These are phyloP conservation scores for Globisporangium middletonii DNA, from an alignment of 352 stramenopile genomes.

Conservation along the genomic window DNA sequence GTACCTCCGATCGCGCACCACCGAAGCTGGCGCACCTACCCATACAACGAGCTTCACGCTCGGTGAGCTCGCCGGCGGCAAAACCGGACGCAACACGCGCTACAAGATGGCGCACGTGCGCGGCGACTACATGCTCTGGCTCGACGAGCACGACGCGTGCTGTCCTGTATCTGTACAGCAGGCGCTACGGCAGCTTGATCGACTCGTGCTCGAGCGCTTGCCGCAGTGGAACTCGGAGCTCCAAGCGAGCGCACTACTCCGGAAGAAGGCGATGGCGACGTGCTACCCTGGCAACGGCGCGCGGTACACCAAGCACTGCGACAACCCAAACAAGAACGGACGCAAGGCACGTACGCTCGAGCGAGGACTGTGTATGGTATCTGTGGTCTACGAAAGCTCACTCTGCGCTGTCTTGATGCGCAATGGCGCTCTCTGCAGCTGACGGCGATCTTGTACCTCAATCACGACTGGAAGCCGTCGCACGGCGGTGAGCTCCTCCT, in stretches of 20 bases:
- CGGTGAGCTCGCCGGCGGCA: slow-evolving; percentile 35
- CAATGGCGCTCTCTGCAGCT: slow-evolving; percentile 12
- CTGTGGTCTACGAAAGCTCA: neutral
- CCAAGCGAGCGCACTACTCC: slow-evolving; percentile 16
- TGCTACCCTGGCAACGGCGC: slow-evolving; percentile 39
- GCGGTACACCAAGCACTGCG: slow-evolving; percentile 40
- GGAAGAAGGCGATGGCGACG: slow-evolving; percentile 45
- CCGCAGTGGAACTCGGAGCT: slow-evolving; percentile 20
- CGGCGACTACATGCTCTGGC: slow-evolving; percentile 43
- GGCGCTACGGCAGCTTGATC: slow-evolving; percentile 32
- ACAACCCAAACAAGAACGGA: slow-evolving; percentile 43
- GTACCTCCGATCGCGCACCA: slow-evolving; percentile 14
- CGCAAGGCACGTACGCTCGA: slow-evolving; percentile 19
- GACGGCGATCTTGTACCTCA: slow-evolving; percentile 53
- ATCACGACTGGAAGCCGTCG: slow-evolving; percentile 19
- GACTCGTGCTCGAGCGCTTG: slow-evolving; percentile 30
- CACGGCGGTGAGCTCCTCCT: slow-evolving; percentile 32
- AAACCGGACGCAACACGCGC: slow-evolving; percentile 33
- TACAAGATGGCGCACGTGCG: slow-evolving; percentile 45
- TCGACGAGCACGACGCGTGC: slow-evolving; percentile 31
- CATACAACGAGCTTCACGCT: slow-evolving; percentile 15
- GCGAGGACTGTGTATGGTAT: neutral
- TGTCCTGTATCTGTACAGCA: slow-evolving; percentile 19
- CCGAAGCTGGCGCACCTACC: neutral
- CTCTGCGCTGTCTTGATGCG: neutral